phyloP scores from a whole-genome alignment of 257 asterid species.

The Nicotiana noctiflora region DNA sequence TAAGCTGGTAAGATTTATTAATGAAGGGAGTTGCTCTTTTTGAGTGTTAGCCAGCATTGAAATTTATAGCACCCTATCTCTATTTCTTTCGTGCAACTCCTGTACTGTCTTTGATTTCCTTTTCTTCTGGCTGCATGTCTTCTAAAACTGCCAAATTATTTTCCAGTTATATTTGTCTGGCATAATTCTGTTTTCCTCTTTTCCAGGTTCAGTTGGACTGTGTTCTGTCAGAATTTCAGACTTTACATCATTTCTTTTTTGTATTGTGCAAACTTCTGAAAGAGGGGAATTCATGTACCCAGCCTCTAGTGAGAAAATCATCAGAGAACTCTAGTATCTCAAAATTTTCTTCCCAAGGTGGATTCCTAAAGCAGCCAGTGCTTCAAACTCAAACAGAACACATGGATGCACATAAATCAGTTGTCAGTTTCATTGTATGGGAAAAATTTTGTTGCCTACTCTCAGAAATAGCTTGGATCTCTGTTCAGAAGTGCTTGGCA shows the following conservation, averaged over 20 bases:
- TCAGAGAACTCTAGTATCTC: slow-evolving; percentile 31
- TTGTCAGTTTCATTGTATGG: slow-evolving; percentile 47
- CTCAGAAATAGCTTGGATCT: slow-evolving; percentile 70
- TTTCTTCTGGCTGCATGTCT: neutral
- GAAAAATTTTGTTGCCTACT: slow-evolving; percentile 58
- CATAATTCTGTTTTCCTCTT: neutral
- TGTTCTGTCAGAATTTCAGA: slow-evolving; percentile 61
- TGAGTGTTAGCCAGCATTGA: slow-evolving; percentile 1
- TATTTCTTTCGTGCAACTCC: neutral
- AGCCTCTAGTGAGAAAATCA: slow-evolving; percentile 20
- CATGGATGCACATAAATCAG: slow-evolving; percentile 24
- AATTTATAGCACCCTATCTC: neutral
- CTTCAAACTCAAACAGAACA: slow-evolving; percentile 34
- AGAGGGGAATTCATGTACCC: slow-evolving; percentile 58
- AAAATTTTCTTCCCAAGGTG: slow-evolving; percentile 63
- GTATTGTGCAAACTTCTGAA: slow-evolving; percentile 74
- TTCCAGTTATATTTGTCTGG: neutral
- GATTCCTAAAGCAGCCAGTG: slow-evolving; percentile 64
- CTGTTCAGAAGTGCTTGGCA: slow-evolving; percentile 67
- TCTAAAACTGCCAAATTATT: neutral
- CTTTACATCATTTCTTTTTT: slow-evolving; percentile 84
- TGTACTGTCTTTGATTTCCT: neutral
- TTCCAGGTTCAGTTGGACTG: slow-evolving; percentile 75
- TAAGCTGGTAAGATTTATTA: slow-evolving; percentile 56
- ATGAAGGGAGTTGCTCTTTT: slow-evolving; percentile 6